Evolutionary conservation across 345 rosid species (phyloP), one percentile per base, ranked within the genome.

Genomic region (Aquilaria sinensis): DNA sequence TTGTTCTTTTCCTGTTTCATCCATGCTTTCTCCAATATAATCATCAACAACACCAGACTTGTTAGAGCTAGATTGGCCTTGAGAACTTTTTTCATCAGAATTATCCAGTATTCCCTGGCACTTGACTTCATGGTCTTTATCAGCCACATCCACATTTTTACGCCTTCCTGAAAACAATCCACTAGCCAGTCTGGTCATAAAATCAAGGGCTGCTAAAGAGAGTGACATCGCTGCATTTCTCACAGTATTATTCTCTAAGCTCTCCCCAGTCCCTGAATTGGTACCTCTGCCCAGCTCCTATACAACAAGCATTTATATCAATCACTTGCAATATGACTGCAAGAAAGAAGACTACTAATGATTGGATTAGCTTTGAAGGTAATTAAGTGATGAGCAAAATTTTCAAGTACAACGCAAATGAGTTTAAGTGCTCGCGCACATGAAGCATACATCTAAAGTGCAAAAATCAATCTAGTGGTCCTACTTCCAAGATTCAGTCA

Each of bases 151-250:
- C 43, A 62, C 70, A 78, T 73, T 67, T 73, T 79, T 90, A 32
- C 77, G 80, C 31, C 87, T 82, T 52, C 93, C 85, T 5, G 92
- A 85, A 74, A 95, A 86, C 60, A 93, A 80, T 75, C 94, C 98
- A 60, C 81, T 72, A 14, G 98, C 98, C 58, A 93, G 63, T 73
- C 92, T 82, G 61, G 89, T 77, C 57, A 90, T 85, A 80, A 90
- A 87, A 70, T 75, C 98, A 69, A 93, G 75, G 15, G 96, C 98
- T 67, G 97, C 92, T 65, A 83, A 77, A 52, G 98, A 91, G 67
- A 93, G 83, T 80, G 93, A 80, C 53, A 91, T 75, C 50, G 91
- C 94, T 33, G 87, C 72, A 69, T 77, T 91, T 72, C 78, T 37
- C 68, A 85, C 96, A 56, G 84, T 76, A 63, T 72, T 78, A 57